Evolutionary conservation across 306 rosid species (phyloP), one percentile per base, ranked within the genome.

Genomic region (Castanea sativa): DNA sequence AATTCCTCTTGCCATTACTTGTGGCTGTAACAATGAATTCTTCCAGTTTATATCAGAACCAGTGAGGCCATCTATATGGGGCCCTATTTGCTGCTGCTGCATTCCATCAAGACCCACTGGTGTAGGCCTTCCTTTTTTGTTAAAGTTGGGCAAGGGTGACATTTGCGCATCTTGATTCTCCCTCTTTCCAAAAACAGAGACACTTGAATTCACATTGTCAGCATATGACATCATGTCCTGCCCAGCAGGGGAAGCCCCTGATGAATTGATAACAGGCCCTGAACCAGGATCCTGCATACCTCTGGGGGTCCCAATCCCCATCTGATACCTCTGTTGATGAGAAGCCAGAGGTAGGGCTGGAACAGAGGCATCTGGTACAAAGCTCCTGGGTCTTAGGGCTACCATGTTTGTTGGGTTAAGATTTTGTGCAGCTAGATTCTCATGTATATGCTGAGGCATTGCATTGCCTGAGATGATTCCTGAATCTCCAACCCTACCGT

Each of bases 11-110:
- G 85, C 68, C 78, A 90, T 85, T 38, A 84, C 84, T 79, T 86
- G 97, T 78, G 83, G 93, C 80, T 86, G 97, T 84, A 93, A 84
- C 51, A 87, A 57, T 29, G 93, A 33, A 89, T 85, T 90, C 81
- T 88, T 92, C 99, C 96, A 93, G 81, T 83, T 91, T 76, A 86
- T 77, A 75, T 93, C 99, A 0, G 97, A 70, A 71, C 94, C 97
- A 73, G 81, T 92, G 81, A 92, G 83, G 78, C 85, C 73, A 45
- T 93, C 98, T 55, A 79, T 74, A 25, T 81, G 91, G 51, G 84
- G 81, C 23, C 87, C 92, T 23, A 88, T 65, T 76, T 84, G 97
- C 81, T 81, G 90, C 76, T 78, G 95, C 81, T 86, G 97, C 86
- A 86, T 77, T 85, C 89, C 89, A 65, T 91, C 99, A 35, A 89